A percentile compares a stretch with the other conserved stretches of the same genome.
Evolutionary conservation across 2,329 filamentous ascomycete species (phyloP).

Genomic region (Pseudogymnoascus sp.): DNA sequence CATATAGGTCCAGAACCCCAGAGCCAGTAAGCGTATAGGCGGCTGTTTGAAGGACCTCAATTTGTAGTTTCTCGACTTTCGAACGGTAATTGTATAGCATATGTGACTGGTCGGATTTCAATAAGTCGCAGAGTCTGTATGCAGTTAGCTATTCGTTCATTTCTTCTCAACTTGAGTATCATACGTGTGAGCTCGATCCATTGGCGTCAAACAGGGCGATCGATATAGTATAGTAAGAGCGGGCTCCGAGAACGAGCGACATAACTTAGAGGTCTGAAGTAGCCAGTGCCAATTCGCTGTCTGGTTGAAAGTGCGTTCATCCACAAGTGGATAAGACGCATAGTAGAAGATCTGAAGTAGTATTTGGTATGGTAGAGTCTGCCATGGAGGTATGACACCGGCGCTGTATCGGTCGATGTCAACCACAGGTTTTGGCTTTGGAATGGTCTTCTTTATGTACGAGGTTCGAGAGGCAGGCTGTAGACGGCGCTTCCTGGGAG

Average conservation of each 20-base stretch:
- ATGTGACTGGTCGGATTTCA: background rate
- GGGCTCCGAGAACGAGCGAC: slow-evolving; percentile 61
- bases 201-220: slow-evolving; percentile 55
- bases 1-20: slow-evolving; percentile 47
- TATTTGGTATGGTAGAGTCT: slow-evolving; percentile 59
- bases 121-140: slow-evolving; percentile 31
- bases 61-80: slow-evolving; percentile 63
- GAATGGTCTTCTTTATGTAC: background rate
- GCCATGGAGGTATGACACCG: slow-evolving; percentile 47
- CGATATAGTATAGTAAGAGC: slow-evolving; percentile 67
- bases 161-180: slow-evolving; percentile 28
- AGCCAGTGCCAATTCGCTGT: slow-evolving; percentile 53
- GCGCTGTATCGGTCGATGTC: slow-evolving; percentile 8
- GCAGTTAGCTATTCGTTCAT: slow-evolving; percentile 37
- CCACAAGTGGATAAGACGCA: slow-evolving; percentile 53
- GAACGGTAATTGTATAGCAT: slow-evolving; percentile 53
- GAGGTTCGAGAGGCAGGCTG: background rate
- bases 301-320: slow-evolving; percentile 38
- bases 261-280: slow-evolving; percentile 53
- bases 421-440: background rate
- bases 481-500: background rate
- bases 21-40: slow-evolving; percentile 45
- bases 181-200: slow-evolving; percentile 41
- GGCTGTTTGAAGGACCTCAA: slow-evolving; percentile 57
- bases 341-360: slow-evolving; percentile 64